Percentiles rank a stretch among this genome's conserved stretches.
Conservation (phyloP, 2,329 filamentous ascomycete species). For the Neoarthrinium moseri region DNA sequence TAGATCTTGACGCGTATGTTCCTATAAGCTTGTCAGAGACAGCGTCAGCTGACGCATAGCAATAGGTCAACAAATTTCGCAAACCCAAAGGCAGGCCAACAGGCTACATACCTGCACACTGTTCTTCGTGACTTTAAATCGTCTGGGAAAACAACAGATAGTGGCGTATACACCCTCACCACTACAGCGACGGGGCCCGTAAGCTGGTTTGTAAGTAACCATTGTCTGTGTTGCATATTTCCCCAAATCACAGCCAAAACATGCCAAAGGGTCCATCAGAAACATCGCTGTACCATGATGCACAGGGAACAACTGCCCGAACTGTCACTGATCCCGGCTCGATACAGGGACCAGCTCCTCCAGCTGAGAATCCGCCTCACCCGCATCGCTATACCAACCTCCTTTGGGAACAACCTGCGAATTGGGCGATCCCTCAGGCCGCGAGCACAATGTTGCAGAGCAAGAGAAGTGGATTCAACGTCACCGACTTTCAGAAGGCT, state of each 20-base stretch:
- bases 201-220: conserved; percentile 20
- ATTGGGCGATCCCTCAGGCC: conserved; percentile 28
- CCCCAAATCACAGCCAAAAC: background rate
- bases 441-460: conserved; percentile 27
- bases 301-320: too few species aligned
- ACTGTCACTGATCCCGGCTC: background rate
- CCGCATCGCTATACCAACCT: conserved; percentile 37
- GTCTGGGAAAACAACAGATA: conserved; percentile 15
- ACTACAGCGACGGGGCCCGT: conserved; percentile 22
- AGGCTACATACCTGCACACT: conserved; percentile 26
- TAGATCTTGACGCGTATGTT: conserved; percentile 28
- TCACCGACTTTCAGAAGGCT: conserved; percentile 28
- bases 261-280: too few species aligned
- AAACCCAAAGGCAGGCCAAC: conserved; percentile 23
- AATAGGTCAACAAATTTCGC: conserved; percentile 26
- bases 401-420: conserved; percentile 33
- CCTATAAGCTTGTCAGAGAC: background rate
- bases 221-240: background rate
- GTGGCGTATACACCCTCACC: conserved; percentile 19
- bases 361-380: conserved; percentile 32
- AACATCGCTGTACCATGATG: too few species aligned
- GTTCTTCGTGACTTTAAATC: conserved; percentile 29
- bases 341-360: conserved; percentile 25
- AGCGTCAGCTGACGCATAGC: background rate
- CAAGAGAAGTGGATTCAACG: conserved; percentile 31